A percentile compares a stretch with the other conserved stretches of the same genome.
Evolutionary conservation across 345 rosid species (phyloP).

Genomic region (Eucalyptus regnans): DNA sequence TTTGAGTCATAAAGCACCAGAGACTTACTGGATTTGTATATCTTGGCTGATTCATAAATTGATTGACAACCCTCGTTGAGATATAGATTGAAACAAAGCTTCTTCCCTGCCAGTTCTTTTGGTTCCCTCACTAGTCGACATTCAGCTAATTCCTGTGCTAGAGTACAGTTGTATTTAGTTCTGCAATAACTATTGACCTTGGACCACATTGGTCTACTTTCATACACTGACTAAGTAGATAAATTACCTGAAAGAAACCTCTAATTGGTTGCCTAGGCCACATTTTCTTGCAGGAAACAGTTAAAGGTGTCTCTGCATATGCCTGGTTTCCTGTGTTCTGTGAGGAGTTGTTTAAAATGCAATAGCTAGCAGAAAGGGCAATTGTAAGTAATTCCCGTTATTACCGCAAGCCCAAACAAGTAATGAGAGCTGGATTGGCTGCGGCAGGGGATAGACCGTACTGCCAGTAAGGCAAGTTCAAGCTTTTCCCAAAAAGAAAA

Average conservation of each 20-base stretch:
- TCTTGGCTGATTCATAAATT: conserved; percentile 46
- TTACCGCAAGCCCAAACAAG: background rate
- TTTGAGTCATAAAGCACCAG: conserved; percentile 38
- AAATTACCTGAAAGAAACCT: background rate
- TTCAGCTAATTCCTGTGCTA: background rate
- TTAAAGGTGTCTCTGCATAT: background rate
- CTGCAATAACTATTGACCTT: background rate
- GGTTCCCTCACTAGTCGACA: background rate
- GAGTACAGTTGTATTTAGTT: background rate
- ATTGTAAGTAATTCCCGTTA: background rate
- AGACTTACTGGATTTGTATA: conserved; percentile 41
- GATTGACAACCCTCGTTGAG: background rate
- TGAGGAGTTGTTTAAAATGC: background rate
- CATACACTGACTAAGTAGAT: background rate
- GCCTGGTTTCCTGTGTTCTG: background rate
- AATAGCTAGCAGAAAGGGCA: background rate
- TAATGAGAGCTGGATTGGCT: background rate
- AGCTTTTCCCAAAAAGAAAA: background rate
- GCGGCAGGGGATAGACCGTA: background rate
- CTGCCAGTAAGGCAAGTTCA: background rate
- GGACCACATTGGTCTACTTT: background rate
- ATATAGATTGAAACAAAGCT: background rate
- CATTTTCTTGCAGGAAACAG: background rate
- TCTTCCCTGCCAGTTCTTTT: background rate
- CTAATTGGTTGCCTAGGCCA: background rate